These are phyloP conservation scores for Trichoderma sp. DNA, from an alignment of 2,329 filamentous ascomycete genomes.

Conservation along the genomic window DNA sequence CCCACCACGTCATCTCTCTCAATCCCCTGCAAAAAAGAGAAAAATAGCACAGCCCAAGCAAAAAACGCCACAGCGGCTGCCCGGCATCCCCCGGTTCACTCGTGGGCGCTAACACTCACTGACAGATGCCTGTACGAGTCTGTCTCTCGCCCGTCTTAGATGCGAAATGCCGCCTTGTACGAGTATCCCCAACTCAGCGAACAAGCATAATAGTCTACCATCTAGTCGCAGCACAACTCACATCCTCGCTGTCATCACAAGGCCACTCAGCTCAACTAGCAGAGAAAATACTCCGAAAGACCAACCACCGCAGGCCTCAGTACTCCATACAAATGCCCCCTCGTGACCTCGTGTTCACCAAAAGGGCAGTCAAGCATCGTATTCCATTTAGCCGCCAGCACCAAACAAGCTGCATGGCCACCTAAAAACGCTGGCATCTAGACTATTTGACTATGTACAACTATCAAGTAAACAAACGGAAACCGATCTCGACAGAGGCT, in stretches of 20 bases:
- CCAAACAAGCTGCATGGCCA: not conserved
- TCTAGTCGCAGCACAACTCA: not conserved
- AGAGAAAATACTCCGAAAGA: not conserved
- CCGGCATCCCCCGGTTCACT: conserved; percentile 1
- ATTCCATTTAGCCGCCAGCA: conserved; percentile 6
- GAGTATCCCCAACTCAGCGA: not conserved
- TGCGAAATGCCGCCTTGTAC: not conserved
- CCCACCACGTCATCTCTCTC: not conserved
- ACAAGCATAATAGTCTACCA: not conserved
- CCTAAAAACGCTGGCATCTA: not conserved
- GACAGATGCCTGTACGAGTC: not conserved
- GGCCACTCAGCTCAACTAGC: not conserved
- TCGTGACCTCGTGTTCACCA: conserved; percentile 18
- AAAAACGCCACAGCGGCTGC: conserved; percentile 3
- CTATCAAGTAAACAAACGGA: not conserved
- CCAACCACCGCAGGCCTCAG: not conserved
- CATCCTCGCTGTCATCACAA: not conserved
- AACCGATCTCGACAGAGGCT: not conserved
- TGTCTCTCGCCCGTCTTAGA: not conserved
- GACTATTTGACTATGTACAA: not conserved
- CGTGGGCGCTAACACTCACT: not conserved
- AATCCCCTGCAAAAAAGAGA: not conserved
- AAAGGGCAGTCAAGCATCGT: conserved; percentile 1
- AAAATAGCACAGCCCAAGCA: not conserved
- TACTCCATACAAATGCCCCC: not conserved